Base-by-base conservation (phyloP, 1,139 yeast species). In the Hyphopichia khmerensis region DNA sequence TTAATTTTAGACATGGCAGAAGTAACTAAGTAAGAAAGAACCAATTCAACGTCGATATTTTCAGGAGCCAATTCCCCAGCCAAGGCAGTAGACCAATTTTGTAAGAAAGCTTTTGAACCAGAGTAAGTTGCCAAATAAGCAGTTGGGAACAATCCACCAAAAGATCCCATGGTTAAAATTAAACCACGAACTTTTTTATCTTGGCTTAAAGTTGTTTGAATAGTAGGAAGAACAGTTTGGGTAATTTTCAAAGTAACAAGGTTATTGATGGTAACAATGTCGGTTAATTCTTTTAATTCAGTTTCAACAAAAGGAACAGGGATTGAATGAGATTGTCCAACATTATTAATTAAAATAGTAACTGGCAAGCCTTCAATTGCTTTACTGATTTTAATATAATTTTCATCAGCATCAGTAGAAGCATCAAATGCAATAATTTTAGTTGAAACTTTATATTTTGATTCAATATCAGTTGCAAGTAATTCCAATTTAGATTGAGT, bases 1-100 rank as follows among this genome's bases (percentile, higher is more conserved):
- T 84, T 84, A 57, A 93, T 80, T 75, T 93, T 95, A 42, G 98
- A 91, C 98, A 93, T 90, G 48, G 96, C 88, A 30, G 96, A 87
- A 4, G 97, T 86, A 39, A 93, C 98, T 57, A 93, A 76, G 65
- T 93, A 93, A n/a, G 97, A 88, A 41, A 91, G 66, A 32, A 88
- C 83, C 39, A 89, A 69, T 65, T 91, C 93, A 44, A 89, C 97
- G 57, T 93, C 99, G 49, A 93, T 77, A 17, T 82, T 79, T 41
- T 79, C 67, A 0, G 79, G 65, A 38, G 75, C 69, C 55, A 93
- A 75, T 65, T 93, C 99, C 18, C 91, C 88, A n/a, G 96, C 85
- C 51, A 93, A 74, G 1, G 97, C 91, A 44, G 78, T 72, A 41
- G 93, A 87, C 99, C 99, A 93, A 43, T 83, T 79, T 68, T 93